Evolutionary conservation across 108 stramenopile species (phyloP).

Genomic region (Nitzschia palea): DNA sequence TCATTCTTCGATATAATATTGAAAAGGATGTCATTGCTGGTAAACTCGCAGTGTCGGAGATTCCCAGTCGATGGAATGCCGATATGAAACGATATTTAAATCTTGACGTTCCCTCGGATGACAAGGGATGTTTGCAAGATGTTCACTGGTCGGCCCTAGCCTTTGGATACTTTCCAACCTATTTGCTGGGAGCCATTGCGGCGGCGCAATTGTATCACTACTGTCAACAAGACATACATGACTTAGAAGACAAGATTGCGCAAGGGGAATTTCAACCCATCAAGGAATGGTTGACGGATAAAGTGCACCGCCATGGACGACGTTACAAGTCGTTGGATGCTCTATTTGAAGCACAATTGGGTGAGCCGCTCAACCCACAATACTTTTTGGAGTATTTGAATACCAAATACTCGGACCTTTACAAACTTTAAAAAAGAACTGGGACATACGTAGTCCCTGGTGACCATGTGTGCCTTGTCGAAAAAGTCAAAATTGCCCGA

Average conservation of each 20-base stretch:
- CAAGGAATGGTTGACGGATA: slow-evolving; percentile 70
- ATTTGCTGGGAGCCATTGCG: slow-evolving; percentile 85
- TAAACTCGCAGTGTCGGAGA: slow-evolving; percentile 58
- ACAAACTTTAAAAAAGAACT: slow-evolving; percentile 45
- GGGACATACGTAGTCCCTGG: no score
- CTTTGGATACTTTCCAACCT: slow-evolving; percentile 93
- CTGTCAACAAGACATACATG: slow-evolving; percentile 61
- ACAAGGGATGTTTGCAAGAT: slow-evolving; percentile 85
- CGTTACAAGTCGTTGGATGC: slow-evolving; percentile 69
- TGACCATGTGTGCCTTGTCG: no score
- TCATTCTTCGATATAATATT: slow-evolving; percentile 86
- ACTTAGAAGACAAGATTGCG: slow-evolving; percentile 64
- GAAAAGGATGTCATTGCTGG: slow-evolving; percentile 85
- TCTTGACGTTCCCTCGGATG: slow-evolving; percentile 80
- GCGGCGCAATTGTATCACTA: slow-evolving; percentile 85
- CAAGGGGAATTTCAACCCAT: slow-evolving; percentile 79
- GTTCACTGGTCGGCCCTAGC: slow-evolving; percentile 82
- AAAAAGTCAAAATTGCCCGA: no score
- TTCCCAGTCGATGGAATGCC: slow-evolving; percentile 79
- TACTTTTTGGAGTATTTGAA: slow-evolving; percentile 84
- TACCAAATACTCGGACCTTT: slow-evolving; percentile 78
- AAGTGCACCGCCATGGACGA: slow-evolving; percentile 80
- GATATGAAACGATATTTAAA: slow-evolving; percentile 74
- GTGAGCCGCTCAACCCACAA: slow-evolving; percentile 68
- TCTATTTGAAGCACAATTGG: slow-evolving; percentile 70